phyloP scores from a whole-genome alignment of 192 early-diverging fungal genomes.

The Mortierella hygrophila region DNA sequence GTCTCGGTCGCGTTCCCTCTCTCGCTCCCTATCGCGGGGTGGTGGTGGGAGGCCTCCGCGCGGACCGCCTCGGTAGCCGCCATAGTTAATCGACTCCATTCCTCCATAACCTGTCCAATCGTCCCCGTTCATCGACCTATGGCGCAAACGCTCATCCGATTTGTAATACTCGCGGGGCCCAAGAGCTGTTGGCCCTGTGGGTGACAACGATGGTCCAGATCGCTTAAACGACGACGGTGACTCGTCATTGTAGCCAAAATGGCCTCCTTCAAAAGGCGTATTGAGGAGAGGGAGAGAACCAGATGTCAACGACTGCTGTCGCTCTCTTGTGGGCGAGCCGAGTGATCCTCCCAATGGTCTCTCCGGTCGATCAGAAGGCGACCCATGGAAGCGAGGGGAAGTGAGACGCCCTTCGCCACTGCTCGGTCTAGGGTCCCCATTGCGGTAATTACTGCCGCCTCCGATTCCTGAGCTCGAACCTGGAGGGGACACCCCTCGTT shows the following conservation, averaged over 20 bases:
- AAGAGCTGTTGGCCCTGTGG: slow-evolving; percentile 24
- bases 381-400: slow-evolving; percentile 34
- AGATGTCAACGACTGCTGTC: slow-evolving; percentile 36
- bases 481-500: slow-evolving; percentile 34
- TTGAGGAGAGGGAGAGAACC: slow-evolving; percentile 9
- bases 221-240: slow-evolving; percentile 20
- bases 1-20: slow-evolving; percentile 39
- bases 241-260: slow-evolving; percentile 27
- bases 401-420: slow-evolving; percentile 19
- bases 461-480: neutral
- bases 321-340: slow-evolving; percentile 34
- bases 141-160: slow-evolving; percentile 35
- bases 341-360: slow-evolving; percentile 1
- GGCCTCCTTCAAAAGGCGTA: slow-evolving; percentile 17
- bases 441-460: slow-evolving; percentile 5
- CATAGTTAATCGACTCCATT: slow-evolving; percentile 28
- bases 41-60: slow-evolving; percentile 44
- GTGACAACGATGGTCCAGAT: slow-evolving; percentile 25
- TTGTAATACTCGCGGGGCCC: slow-evolving; percentile 43
- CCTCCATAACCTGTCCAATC: slow-evolving; percentile 41
- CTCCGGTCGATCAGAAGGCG: slow-evolving; percentile 25
- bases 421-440: neutral
- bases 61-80: slow-evolving; percentile 36
- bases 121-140: slow-evolving; percentile 49
- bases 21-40: slow-evolving; percentile 40